Conservation (phyloP, 768 basidiomycete genomes). For the Lentinula lateritia region DNA sequence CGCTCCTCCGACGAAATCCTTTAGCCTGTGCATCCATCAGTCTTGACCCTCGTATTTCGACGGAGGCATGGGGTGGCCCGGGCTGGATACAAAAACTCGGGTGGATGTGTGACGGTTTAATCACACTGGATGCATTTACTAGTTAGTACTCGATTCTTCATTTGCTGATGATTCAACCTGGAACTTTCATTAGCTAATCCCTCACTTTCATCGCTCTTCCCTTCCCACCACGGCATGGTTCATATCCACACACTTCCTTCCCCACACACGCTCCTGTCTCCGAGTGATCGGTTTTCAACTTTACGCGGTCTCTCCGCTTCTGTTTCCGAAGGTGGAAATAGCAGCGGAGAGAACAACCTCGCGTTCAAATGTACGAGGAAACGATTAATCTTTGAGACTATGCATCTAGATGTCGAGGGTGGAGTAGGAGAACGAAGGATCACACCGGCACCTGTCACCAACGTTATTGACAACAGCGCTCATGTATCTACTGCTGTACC, state of each 20-base stretch:
- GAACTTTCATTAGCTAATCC: slow-evolving; percentile 57
- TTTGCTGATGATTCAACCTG: background rate
- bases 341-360: slow-evolving; percentile 92
- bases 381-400: slow-evolving; percentile 82
- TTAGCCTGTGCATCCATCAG: slow-evolving; percentile 64
- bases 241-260: slow-evolving; percentile 73
- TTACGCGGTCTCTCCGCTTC: slow-evolving; percentile 74
- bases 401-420: slow-evolving; percentile 86
- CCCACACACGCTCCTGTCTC: slow-evolving; percentile 65
- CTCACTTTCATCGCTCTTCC: slow-evolving; percentile 67
- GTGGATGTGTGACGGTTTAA: slow-evolving; percentile 72
- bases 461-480: slow-evolving; percentile 10
- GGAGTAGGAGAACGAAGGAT: slow-evolving; percentile 75
- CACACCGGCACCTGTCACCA: slow-evolving; percentile 32
- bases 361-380: slow-evolving; percentile 91
- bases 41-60: slow-evolving; percentile 58
- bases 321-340: slow-evolving; percentile 37
- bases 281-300: slow-evolving; percentile 78
- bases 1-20: slow-evolving; percentile 49
- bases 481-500: slow-evolving; percentile 1
- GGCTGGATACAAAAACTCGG: slow-evolving; percentile 77
- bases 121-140: slow-evolving; percentile 74
- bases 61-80: slow-evolving; percentile 50
- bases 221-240: slow-evolving; percentile 82
- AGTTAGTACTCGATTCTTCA: slow-evolving; percentile 41